phyloP scores from a whole-genome alignment of 257 asterid species.

The Solanum dulcamara region DNA sequence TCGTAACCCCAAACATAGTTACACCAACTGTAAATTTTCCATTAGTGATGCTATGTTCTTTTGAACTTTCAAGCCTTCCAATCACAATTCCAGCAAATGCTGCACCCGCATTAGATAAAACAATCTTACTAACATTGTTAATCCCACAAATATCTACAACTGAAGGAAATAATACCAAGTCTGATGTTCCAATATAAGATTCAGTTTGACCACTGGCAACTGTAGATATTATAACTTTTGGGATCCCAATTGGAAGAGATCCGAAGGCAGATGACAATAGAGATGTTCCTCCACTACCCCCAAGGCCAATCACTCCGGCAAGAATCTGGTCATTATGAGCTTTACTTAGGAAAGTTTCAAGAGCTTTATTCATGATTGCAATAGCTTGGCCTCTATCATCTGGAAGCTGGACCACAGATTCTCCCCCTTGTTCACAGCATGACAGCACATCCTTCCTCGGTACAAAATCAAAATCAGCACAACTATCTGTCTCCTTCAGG shows the following conservation, averaged over 20 bases:
- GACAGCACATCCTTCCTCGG: constrained; percentile 59
- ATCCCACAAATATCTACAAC: constrained; percentile 96
- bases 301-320: constrained; percentile 84
- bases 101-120: constrained; percentile 69
- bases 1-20: constrained; percentile 97
- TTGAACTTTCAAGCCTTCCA: constrained; percentile 30
- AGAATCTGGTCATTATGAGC: constrained; percentile 28
- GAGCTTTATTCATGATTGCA: constrained; percentile 50
- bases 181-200: constrained; percentile 89
- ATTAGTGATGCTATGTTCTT: constrained; percentile 12
- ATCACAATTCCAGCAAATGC: constrained; percentile 89
- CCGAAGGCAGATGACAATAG: constrained; percentile 72
- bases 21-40: constrained; percentile 67
- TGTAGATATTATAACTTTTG: constrained; percentile 76
- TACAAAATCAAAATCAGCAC: constrained; percentile 55
- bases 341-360: constrained; percentile 36
- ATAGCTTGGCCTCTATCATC: constrained; percentile 79
- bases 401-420: constrained; percentile 29
- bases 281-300: constrained; percentile 98
- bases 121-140: constrained; percentile 66
- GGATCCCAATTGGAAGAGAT: constrained; percentile 76
- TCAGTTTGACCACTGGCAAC: constrained; percentile 94
- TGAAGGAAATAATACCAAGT: constrained; percentile 85
- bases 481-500: constrained; percentile 23
- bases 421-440: constrained; percentile 24